Evolutionary conservation across 768 basidiomycete species (phyloP).

Genomic region (Tylopilus felleus): DNA sequence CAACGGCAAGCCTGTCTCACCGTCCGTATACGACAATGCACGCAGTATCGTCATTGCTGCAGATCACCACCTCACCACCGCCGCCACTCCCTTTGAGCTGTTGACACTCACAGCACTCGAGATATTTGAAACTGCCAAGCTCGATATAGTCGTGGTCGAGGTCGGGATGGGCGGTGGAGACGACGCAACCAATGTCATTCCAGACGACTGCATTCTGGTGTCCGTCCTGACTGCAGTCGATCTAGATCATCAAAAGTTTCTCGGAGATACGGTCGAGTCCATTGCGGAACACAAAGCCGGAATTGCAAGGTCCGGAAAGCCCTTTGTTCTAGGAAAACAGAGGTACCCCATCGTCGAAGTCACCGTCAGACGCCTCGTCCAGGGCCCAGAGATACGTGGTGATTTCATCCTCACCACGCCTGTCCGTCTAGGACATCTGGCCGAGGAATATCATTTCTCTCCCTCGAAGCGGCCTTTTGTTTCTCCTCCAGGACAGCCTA

Average conservation of each 20-base stretch:
- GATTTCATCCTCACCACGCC: constrained; percentile 34
- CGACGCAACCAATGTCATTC: constrained; percentile 92
- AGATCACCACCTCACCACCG: constrained; percentile 41
- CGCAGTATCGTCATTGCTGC: constrained; percentile 47
- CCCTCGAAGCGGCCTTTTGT: constrained; percentile 28
- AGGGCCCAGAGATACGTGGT: constrained; percentile 36
- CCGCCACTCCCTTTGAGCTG: constrained; percentile 77
- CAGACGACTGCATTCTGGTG: constrained; percentile 62
- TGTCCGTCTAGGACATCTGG: constrained; percentile 36
- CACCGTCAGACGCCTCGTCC: constrained; percentile 43
- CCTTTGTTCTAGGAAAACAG: constrained; percentile 69
- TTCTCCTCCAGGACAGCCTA: constrained; percentile 40
- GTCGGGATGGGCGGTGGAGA: constrained; percentile 92
- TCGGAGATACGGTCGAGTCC: constrained; percentile 68
- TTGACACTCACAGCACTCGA: constrained; percentile 77
- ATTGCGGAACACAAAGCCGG: constrained; percentile 84
- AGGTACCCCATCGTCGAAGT: constrained; percentile 45
- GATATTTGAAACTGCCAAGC: constrained; percentile 62
- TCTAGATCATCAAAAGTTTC: constrained; percentile 88
- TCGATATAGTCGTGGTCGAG: constrained; percentile 86
- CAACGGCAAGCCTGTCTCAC: constrained; percentile 50
- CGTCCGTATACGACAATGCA: constrained; percentile 44
- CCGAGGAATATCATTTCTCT: constrained; percentile 33
- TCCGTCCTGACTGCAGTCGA: constrained; percentile 87
- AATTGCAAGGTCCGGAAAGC: constrained; percentile 62